These are phyloP conservation scores for Ascochyta rabiei DNA, from an alignment of 2,329 filamentous ascomycete genomes.

Conservation along the genomic window DNA sequence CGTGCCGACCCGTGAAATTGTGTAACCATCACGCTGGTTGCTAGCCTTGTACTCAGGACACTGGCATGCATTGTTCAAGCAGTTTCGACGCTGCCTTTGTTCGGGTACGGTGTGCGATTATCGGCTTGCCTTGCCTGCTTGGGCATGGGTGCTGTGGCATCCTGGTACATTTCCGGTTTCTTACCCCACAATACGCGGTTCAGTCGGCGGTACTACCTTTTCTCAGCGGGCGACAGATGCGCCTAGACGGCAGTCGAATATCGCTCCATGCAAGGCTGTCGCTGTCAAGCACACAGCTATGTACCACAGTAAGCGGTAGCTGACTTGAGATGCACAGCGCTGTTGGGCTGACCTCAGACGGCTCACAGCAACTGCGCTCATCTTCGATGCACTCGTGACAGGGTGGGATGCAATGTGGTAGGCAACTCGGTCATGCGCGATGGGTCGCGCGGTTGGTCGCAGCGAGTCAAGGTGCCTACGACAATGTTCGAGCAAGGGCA, in stretches of 20 bases:
- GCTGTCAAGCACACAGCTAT: background rate
- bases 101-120: constrained; percentile 24
- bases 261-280: constrained; percentile 24
- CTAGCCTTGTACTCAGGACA: constrained; percentile 12
- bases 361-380: constrained; percentile 31
- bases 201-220: constrained; percentile 15
- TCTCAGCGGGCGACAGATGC: constrained; percentile 3
- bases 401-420: constrained; percentile 33
- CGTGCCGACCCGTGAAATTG: constrained; percentile 46
- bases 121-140: constrained; percentile 27
- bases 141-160: constrained; percentile 15
- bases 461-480: constrained; percentile 28
- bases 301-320: background rate
- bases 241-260: background rate
- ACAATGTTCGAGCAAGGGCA: constrained; percentile 25
- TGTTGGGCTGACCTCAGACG: constrained; percentile 19
- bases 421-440: constrained; percentile 24
- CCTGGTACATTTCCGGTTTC: constrained; percentile 1
- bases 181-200: constrained; percentile 37
- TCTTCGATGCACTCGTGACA: constrained; percentile 32
- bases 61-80: constrained; percentile 9
- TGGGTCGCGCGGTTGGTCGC: constrained; percentile 41
- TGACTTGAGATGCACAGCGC: background rate
- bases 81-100: constrained; percentile 18
- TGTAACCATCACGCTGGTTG: constrained; percentile 16